A percentile compares a stretch with the other conserved stretches of the same genome.
phyloP scores from a whole-genome alignment of 2,329 filamentous ascomycete species.

The Xylaria hypoxylon region DNA sequence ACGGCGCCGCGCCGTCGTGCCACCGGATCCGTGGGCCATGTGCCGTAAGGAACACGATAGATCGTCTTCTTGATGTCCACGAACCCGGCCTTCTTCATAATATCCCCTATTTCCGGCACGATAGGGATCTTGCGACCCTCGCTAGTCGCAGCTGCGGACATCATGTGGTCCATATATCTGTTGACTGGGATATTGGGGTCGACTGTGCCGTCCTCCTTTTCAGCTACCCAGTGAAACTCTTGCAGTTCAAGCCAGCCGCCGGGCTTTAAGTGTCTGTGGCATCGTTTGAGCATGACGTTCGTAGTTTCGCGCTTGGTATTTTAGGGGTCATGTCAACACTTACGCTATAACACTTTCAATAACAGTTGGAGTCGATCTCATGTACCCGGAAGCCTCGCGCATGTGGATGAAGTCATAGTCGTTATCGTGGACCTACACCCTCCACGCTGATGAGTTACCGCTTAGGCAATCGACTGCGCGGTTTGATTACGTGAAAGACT shows the following conservation, averaged over 20 bases:
- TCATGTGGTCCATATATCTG: conserved; percentile 47
- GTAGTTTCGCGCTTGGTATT: neutral
- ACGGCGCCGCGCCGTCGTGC: conserved; percentile 59
- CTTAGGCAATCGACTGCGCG: conserved; percentile 3
- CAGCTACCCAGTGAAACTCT: conserved; percentile 46
- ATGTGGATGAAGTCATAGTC: conserved; percentile 46
- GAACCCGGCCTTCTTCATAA: conserved; percentile 53
- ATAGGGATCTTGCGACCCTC: conserved; percentile 51
- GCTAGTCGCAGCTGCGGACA: conserved; percentile 45
- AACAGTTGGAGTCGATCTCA: conserved; percentile 38
- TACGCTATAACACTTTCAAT: conserved; percentile 41
- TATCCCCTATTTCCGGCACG: conserved; percentile 47
- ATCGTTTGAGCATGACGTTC: conserved; percentile 26
- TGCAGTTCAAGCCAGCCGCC: conserved; percentile 51
- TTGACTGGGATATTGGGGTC: conserved; percentile 46
- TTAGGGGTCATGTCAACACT: conserved; percentile 22
- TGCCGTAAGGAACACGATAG: conserved; percentile 60
- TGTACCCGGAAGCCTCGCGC: conserved; percentile 40
- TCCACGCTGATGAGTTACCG: conserved; percentile 16
- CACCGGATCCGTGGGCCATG: conserved; percentile 60
- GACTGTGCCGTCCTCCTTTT: conserved; percentile 47
- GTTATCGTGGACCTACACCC: conserved; percentile 36
- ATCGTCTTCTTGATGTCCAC: conserved; percentile 54
- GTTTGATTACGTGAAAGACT: conserved; percentile 17
- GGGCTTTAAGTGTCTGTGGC: conserved; percentile 43